Evolutionary conservation across 169 alveolate genomes (phyloP).

Genomic region (Plasmodium gaboni): DNA sequence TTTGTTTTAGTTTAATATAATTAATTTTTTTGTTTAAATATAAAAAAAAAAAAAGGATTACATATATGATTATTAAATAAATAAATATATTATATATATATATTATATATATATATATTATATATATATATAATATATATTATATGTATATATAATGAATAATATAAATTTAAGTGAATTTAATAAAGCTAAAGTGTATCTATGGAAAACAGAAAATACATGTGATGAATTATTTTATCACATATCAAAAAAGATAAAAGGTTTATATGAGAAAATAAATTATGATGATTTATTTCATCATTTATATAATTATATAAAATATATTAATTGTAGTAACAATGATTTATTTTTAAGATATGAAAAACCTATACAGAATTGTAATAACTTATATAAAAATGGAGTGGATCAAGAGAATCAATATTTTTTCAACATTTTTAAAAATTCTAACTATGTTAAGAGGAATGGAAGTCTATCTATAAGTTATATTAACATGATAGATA

Average conservation of each 20-base stretch:
- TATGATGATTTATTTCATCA: constrained; percentile 74
- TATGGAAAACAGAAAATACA: constrained; percentile 73
- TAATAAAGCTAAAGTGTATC: constrained; percentile 62
- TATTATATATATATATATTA: too few species aligned
- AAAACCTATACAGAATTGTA: not conserved
- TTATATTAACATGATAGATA: constrained; percentile 21
- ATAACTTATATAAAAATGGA: not conserved
- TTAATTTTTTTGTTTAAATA: not conserved
- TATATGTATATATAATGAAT: not conserved
- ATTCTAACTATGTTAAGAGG: constrained; percentile 49
- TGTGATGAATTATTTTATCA: constrained; percentile 49
- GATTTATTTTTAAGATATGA: constrained; percentile 51
- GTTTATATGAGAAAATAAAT: constrained; percentile 54
- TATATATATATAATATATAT: not conserved
- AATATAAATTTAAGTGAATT: constrained; percentile 33
- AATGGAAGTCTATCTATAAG: constrained; percentile 65
- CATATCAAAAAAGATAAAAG: constrained; percentile 33
- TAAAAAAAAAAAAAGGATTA: not conserved
- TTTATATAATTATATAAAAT: constrained; percentile 32
- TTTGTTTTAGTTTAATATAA: not conserved
- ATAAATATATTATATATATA: too few species aligned
- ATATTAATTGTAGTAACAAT: constrained; percentile 37
- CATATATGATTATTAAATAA: too few species aligned
- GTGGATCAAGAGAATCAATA: constrained; percentile 13
- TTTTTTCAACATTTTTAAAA: constrained; percentile 52